Base-by-base conservation (phyloP, 208 protist genomes). In the Cochliopodium minus region DNA sequence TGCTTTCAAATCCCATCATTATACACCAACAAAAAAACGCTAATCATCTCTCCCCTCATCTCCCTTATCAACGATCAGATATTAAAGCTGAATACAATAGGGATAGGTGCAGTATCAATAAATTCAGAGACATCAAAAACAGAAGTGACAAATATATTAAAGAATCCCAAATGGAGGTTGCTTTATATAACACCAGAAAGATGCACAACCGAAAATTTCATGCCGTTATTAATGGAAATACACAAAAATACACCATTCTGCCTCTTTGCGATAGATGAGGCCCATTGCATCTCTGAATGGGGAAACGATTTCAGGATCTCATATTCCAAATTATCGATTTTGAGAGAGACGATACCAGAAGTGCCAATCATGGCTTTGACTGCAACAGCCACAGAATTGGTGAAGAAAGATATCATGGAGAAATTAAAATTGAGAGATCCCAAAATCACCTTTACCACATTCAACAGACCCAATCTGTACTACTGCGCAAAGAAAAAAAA, bases 21-120 rank as follows among this genome's bases (percentile, higher is more conserved):
- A n/a, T 4, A 79, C 4, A 22, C 10, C 2, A 5, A 4, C 22
- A 40, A 30, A 20, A n/a, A 83, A 0, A 73, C 71, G 1, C 45
- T 86, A 13, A 69, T 88, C 13, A 64, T 88, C 6, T 82, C 72
- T 10, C 82, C 82, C 22, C 64, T 88, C 1, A 63, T 88, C 2
- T 77, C 81, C 17, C 65, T 88, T 28, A 87, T 89, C 34, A 64
- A 89, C 35, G 83, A 88, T 59, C 82, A 89, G 62, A 67, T 87
- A 0, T 10, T 13, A 4, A 20, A 40, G 23, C 52, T 79, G 4
- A 0, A 50, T 10, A 17, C 17, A 6, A 22, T 32, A 22, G 47
- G 28, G 1, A 35, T 63, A 20, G 32, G 28, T 20, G 45, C 29
- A 61, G 25, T 22, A 32, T 13, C 9, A 17, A 55, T 32, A 55